Conservation (phyloP, 179 eudicot species). For the Silene noctiflora region DNA sequence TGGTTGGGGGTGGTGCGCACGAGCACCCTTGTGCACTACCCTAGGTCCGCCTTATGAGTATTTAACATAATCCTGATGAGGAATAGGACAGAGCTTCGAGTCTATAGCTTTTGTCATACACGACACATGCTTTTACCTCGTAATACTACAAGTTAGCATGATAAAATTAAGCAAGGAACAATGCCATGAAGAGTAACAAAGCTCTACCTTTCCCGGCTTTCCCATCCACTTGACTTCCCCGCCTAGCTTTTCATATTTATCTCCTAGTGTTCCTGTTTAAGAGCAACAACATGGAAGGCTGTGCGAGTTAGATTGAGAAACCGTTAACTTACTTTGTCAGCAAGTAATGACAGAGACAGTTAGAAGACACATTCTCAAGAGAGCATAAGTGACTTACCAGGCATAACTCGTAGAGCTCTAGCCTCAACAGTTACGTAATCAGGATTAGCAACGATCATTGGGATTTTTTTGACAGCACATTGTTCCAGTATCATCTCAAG, state of each 20-base stretch:
- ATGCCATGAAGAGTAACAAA: neutral
- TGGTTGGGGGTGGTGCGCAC: too few species aligned
- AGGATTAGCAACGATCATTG: slow-evolving; percentile 99
- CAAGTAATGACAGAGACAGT: slow-evolving; percentile 9
- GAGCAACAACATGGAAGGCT: slow-evolving; percentile 4
- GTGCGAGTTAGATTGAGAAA: slow-evolving; percentile 10
- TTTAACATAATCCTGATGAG: neutral
- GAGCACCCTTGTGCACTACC: too few species aligned
- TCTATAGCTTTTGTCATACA: neutral
- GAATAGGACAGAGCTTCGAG: too few species aligned
- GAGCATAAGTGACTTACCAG: slow-evolving; percentile 45
- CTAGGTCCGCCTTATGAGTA: neutral
- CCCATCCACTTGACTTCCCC: slow-evolving; percentile 99
- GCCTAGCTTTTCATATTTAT: slow-evolving; percentile 76
- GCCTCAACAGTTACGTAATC: slow-evolving; percentile 96
- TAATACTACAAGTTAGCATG: neutral
- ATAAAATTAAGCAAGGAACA: neutral
- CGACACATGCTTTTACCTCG: neutral
- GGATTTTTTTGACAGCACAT: slow-evolving; percentile 65
- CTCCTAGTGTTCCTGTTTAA: slow-evolving; percentile 69
- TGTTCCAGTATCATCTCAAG: slow-evolving; percentile 67
- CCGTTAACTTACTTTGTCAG: neutral
- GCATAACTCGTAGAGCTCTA: slow-evolving; percentile 80
- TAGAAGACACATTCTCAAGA: neutral
- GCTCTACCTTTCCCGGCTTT: slow-evolving; percentile 73